phyloP scores from a whole-genome alignment of 2,329 filamentous ascomycete species.

The Fusarium equiseti region DNA sequence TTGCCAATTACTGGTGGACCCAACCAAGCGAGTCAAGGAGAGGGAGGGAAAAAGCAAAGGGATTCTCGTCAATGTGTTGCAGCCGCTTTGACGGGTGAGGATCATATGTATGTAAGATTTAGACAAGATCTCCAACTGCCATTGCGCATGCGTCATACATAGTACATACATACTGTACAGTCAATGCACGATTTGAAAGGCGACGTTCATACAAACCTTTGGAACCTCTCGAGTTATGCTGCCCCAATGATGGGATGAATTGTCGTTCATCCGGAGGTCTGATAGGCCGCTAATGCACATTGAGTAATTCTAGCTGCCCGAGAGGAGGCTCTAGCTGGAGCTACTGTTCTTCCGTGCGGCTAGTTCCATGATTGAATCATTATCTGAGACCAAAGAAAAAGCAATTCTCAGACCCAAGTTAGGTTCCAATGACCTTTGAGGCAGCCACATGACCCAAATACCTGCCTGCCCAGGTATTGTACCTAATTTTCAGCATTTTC shows the following conservation, averaged over 20 bases:
- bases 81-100: constrained; percentile 21
- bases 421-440: background rate
- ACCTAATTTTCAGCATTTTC: background rate
- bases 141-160: constrained; percentile 8
- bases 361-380: constrained; percentile 19
- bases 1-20: constrained; percentile 20
- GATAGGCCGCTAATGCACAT: constrained; percentile 38
- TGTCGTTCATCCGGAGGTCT: background rate
- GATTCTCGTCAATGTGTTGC: constrained; percentile 31
- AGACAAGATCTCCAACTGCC: constrained; percentile 18
- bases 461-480: background rate
- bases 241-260: background rate
- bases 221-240: constrained; percentile 8
- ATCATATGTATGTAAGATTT: constrained; percentile 30
- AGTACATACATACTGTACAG: background rate
- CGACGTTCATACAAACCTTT: background rate
- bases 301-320: constrained; percentile 11
- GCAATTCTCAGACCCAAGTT: background rate
- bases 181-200: constrained; percentile 1
- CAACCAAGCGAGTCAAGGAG: constrained; percentile 28
- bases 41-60: constrained; percentile 14
- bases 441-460: background rate
- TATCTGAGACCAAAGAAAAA: background rate
- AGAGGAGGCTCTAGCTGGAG: constrained; percentile 37
- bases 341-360: constrained; percentile 42